These are phyloP conservation scores for Suillus weaverae DNA, from an alignment of 768 basidiomycete species.

Conservation along the genomic window DNA sequence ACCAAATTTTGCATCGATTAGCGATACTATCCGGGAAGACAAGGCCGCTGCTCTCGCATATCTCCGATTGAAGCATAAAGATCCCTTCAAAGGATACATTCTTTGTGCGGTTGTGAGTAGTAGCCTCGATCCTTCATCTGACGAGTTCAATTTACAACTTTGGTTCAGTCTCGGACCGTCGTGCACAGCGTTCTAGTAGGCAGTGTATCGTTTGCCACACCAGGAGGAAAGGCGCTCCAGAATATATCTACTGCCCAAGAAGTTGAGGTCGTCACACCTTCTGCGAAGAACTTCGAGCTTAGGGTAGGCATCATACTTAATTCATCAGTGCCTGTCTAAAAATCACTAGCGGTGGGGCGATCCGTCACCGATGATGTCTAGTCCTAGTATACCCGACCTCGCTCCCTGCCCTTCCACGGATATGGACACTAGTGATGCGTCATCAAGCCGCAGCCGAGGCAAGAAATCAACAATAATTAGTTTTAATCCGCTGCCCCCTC, in stretches of 20 bases:
- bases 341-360: constrained; percentile 62
- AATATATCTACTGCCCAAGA: constrained; percentile 84
- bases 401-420: background rate
- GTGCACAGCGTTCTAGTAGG: constrained; percentile 75
- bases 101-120: constrained; percentile 69
- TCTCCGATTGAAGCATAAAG: constrained; percentile 77
- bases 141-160: constrained; percentile 9
- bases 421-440: constrained; percentile 5
- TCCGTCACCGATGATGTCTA: constrained; percentile 61
- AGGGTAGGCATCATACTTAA: constrained; percentile 37
- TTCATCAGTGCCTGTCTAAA: constrained; percentile 10
- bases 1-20: constrained; percentile 25
- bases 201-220: constrained; percentile 75
- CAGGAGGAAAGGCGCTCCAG: constrained; percentile 73
- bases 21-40: constrained; percentile 75
- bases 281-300: constrained; percentile 52
- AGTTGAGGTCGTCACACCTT: constrained; percentile 70
- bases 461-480: constrained; percentile 35
- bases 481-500: constrained; percentile 64
- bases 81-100: constrained; percentile 73
- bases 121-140: background rate
- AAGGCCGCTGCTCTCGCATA: constrained; percentile 80
- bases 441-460: constrained; percentile 2
- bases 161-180: constrained; percentile 56
- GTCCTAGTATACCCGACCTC: constrained; percentile 36